Evolutionary conservation across 2,329 filamentous ascomycete species (phyloP).

Genomic region (Alternaria incomplexa): DNA sequence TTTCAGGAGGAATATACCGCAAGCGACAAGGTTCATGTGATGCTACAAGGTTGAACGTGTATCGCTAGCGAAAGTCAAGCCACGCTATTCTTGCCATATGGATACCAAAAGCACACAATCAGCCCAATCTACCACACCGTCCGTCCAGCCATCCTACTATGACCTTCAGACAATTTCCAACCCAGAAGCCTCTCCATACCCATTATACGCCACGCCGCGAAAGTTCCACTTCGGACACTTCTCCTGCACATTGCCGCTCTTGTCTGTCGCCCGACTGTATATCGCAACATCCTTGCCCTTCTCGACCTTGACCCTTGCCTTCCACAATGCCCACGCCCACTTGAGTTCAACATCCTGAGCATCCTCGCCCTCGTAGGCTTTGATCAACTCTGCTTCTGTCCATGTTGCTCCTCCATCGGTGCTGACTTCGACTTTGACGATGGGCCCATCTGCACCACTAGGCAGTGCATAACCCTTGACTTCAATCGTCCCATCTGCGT

Average conservation of each 20-base stretch:
- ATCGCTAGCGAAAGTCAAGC: neutral
- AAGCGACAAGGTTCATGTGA: neutral
- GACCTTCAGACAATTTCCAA: conserved; percentile 51
- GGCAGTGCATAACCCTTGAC: conserved; percentile 64
- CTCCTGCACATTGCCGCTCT: conserved; percentile 59
- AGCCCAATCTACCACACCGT: too few relatives aligned
- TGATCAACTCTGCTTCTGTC: conserved; percentile 54
- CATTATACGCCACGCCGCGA: conserved; percentile 66
- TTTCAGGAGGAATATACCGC: neutral
- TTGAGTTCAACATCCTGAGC: conserved; percentile 46
- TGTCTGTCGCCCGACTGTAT: conserved; percentile 63
- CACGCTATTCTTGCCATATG: neutral
- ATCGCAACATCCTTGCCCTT: conserved; percentile 53
- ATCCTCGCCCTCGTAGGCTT: conserved; percentile 19
- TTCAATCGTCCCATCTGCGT: conserved; percentile 52
- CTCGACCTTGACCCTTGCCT: conserved; percentile 50
- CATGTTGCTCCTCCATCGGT: conserved; percentile 58
- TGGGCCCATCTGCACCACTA: conserved; percentile 59
- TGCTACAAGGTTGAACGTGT: neutral
- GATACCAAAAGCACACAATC: neutral
- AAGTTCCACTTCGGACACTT: conserved; percentile 62
- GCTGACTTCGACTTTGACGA: conserved; percentile 61
- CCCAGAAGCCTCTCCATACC: conserved; percentile 61
- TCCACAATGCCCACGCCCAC: conserved; percentile 66
- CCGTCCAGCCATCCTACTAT: neutral